Percentiles rank a stretch among this genome's conserved stretches.
Evolutionary conservation across 495 filamentous ascomycete species (phyloP).

Genomic region (Astrothelium macrocarpum): DNA sequence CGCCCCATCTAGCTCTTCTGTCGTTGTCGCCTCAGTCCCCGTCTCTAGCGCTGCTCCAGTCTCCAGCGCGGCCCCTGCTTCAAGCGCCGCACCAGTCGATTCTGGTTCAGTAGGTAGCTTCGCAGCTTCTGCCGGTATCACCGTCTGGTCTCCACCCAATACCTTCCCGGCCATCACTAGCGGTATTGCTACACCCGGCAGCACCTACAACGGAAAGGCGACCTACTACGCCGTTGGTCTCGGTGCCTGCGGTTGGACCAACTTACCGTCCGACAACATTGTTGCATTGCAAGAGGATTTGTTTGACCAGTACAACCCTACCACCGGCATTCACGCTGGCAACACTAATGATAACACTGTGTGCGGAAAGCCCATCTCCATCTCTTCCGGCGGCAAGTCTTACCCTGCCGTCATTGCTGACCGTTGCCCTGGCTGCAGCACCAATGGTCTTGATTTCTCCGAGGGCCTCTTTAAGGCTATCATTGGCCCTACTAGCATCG

Average conservation of each 20-base stretch:
- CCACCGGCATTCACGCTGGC: slow-evolving; percentile 3
- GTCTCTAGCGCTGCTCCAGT: neutral
- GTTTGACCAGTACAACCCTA: slow-evolving; percentile 15
- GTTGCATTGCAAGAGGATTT: slow-evolving; percentile 31
- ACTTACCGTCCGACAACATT: slow-evolving; percentile 19
- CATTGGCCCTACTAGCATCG: neutral
- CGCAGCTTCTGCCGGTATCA: slow-evolving; percentile 6
- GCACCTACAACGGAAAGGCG: slow-evolving; percentile 27
- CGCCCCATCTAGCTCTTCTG: neutral
- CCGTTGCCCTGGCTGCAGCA: slow-evolving; percentile 24
- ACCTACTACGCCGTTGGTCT: slow-evolving; percentile 36
- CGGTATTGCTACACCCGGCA: slow-evolving; percentile 10
- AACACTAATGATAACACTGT: slow-evolving; percentile 37
- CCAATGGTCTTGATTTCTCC: slow-evolving; percentile 23
- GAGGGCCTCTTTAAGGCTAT: slow-evolving; percentile 14
- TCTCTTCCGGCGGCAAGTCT: slow-evolving; percentile 17
- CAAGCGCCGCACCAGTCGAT: slow-evolving; percentile 4
- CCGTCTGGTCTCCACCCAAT: slow-evolving; percentile 4
- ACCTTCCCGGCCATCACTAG: slow-evolving; percentile 13
- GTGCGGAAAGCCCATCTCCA: slow-evolving; percentile 31
- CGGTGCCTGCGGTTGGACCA: slow-evolving; percentile 36
- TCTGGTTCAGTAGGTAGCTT: neutral
- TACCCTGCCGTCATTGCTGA: slow-evolving; percentile 26
- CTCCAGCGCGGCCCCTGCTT: neutral
- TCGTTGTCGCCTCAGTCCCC: neutral